A percentile compares a stretch with the other conserved stretches of the same genome.
These are phyloP conservation scores for Dalechampia spathulata DNA, from an alignment of 441 rosid genomes.

Conservation along the genomic window DNA sequence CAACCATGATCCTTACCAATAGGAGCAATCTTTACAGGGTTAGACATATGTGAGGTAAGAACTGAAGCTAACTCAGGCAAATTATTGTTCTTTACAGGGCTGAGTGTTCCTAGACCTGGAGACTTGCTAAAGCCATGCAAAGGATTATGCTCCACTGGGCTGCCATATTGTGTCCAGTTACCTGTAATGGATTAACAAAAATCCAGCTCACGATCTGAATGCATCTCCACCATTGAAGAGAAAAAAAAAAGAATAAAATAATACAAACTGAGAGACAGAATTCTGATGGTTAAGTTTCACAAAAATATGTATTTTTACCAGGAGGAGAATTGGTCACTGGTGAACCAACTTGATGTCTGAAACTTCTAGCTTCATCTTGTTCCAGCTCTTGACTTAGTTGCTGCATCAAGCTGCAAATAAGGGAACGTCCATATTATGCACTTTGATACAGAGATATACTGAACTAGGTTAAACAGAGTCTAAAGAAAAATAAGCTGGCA, in stretches of 20 bases:
- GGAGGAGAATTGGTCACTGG: conserved; percentile 76
- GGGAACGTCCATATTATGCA: conserved; percentile 7
- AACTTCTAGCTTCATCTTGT: conserved; percentile 53
- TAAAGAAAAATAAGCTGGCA: neutral
- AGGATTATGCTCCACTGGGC: conserved; percentile 56
- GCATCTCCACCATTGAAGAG: conserved; percentile 9
- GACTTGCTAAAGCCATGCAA: conserved; percentile 47
- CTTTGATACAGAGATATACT: neutral
- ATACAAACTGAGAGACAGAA: neutral
- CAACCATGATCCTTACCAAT: conserved; percentile 63
- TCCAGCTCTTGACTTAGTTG: conserved; percentile 67
- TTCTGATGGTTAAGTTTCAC: conserved; percentile 1
- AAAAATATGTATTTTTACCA: conserved; percentile 27
- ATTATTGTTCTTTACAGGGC: conserved; percentile 40
- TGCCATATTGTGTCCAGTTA: conserved; percentile 56
- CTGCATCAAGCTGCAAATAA: conserved; percentile 50
- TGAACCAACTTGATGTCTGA: conserved; percentile 56
- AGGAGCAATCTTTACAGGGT: conserved; percentile 52
- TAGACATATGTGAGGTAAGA: conserved; percentile 47
- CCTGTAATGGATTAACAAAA: conserved; percentile 31
- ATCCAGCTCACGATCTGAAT: conserved; percentile 11
- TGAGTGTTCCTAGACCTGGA: conserved; percentile 46
- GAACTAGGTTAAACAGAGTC: neutral
- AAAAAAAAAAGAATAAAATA: neutral
- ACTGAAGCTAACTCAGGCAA: conserved; percentile 73